Conservation (phyloP, 176 grass and related monocot species). For the Oropetium thomaeum region DNA sequence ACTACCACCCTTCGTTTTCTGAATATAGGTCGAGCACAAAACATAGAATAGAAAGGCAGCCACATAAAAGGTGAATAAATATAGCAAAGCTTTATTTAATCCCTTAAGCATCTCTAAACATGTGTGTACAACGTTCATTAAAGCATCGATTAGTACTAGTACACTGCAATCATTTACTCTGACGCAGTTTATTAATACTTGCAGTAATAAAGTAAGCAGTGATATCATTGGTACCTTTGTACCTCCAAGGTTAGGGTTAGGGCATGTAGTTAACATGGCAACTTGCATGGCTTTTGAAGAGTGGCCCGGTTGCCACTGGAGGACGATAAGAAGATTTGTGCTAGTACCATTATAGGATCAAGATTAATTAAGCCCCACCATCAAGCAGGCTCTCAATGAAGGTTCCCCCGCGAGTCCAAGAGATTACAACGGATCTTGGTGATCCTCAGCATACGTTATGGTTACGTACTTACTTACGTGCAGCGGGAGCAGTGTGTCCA, state of each 20-base stretch:
- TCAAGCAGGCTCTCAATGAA: constrained; percentile 36
- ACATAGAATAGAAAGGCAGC: too few species aligned
- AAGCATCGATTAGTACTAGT: constrained; percentile 16
- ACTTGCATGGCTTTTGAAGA: background rate
- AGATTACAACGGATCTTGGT: constrained; percentile 28
- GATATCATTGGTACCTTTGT: constrained; percentile 30
- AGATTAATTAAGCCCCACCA: constrained; percentile 19
- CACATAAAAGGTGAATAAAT: background rate
- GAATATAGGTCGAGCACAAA: too few species aligned
- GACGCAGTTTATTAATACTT: background rate
- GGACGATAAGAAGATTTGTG: background rate
- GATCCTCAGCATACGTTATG: constrained; percentile 11
- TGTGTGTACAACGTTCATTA: constrained; percentile 12
- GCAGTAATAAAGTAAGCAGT: constrained; percentile 16
- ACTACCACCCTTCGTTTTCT: too few species aligned
- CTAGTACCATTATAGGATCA: constrained; percentile 4
- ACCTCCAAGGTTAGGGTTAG: background rate
- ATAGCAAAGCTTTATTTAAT: background rate
- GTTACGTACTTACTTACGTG: background rate
- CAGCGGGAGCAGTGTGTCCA: constrained; percentile 14
- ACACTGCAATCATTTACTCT: constrained; percentile 20
- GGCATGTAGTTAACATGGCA: constrained; percentile 23
- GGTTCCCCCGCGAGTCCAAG: constrained; percentile 33
- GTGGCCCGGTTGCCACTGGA: constrained; percentile 32
- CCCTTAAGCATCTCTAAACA: background rate